These are phyloP conservation scores for Euphrasia arctica DNA, from an alignment of 305 asterid genomes.

Conservation along the genomic window DNA sequence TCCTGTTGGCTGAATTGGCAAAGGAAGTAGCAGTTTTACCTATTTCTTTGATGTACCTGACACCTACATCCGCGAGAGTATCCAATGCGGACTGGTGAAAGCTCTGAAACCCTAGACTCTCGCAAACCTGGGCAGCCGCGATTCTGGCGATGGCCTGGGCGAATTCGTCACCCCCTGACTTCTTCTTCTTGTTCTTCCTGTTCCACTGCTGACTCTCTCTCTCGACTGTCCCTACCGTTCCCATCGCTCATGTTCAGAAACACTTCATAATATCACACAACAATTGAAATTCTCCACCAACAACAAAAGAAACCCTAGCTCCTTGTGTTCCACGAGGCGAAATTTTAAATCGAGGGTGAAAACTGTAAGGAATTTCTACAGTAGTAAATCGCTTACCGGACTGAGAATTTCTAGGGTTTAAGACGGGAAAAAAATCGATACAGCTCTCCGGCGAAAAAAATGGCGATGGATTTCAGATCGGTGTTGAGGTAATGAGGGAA, in stretches of 20 bases:
- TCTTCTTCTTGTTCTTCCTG: conserved; percentile 34
- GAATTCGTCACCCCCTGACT: conserved; percentile 46
- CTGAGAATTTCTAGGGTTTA: conserved; percentile 24
- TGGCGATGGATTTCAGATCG: too few relatives aligned
- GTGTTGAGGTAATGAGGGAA: too few relatives aligned
- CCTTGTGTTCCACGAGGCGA: conserved; percentile 1
- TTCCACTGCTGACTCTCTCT: conserved; percentile 4
- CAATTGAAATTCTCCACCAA: background rate
- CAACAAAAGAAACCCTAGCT: conserved; percentile 16
- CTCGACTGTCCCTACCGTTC: conserved; percentile 45
- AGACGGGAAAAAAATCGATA: too few relatives aligned
- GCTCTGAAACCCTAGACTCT: conserved; percentile 79
- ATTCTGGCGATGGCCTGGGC: conserved; percentile 59
- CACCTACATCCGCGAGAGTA: conserved; percentile 62
- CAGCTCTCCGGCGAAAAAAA: too few relatives aligned
- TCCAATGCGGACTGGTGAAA: conserved; percentile 72
- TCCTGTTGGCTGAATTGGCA: conserved; percentile 65
- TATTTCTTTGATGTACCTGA: conserved; percentile 53
- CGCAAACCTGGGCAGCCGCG: conserved; percentile 77
- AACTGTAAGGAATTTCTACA: background rate
- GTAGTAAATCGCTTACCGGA: conserved; percentile 23
- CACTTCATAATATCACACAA: conserved; percentile 34
- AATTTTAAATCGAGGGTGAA: conserved; percentile 2
- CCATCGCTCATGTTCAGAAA: conserved; percentile 80
- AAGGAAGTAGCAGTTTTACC: conserved; percentile 50